Evolutionary conservation across 148 eudicot species (phyloP).

Genomic region (Tetragonia tetragonoides): DNA sequence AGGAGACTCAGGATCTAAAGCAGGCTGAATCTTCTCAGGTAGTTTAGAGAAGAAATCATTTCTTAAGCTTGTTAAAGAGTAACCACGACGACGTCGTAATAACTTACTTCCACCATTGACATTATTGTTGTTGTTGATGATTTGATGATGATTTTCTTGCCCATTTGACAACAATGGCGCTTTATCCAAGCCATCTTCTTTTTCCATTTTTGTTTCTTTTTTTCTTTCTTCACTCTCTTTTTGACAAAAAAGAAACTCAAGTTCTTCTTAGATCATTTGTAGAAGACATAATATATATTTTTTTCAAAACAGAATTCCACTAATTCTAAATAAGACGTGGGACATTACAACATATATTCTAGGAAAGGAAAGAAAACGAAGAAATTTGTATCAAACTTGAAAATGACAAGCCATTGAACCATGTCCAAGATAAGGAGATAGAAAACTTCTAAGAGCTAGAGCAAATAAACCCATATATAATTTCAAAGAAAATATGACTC

Average conservation of each 20-base stretch:
- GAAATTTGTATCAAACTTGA: not conserved
- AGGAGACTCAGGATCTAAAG: conserved; percentile 71
- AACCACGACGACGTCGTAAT: conserved; percentile 10
- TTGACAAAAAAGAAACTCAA: not conserved
- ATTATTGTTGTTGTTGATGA: not conserved
- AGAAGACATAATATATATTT: no score
- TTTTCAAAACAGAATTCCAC: not conserved
- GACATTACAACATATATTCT: not conserved
- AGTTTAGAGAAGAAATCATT: conserved; percentile 63
- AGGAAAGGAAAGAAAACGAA: not conserved
- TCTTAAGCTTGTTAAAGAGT: conserved; percentile 41
- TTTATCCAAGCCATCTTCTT: conserved; percentile 22
- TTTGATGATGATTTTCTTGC: conserved; percentile 8
- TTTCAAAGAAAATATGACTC: not conserved
- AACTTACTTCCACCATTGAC: conserved; percentile 5
- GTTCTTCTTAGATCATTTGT: not conserved
- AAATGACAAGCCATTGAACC: not conserved
- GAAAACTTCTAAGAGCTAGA: not conserved
- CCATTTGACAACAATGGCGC: conserved; percentile 46
- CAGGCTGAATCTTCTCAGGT: conserved; percentile 60
- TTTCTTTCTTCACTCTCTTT: not conserved
- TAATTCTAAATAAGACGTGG: not conserved
- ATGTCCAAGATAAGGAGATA: not conserved
- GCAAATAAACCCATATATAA: not conserved
- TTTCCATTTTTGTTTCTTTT: conserved; percentile 6